Evolutionary conservation across 2,329 filamentous ascomycete genomes (phyloP).

Genomic region (Cladophialophora psammophila): DNA sequence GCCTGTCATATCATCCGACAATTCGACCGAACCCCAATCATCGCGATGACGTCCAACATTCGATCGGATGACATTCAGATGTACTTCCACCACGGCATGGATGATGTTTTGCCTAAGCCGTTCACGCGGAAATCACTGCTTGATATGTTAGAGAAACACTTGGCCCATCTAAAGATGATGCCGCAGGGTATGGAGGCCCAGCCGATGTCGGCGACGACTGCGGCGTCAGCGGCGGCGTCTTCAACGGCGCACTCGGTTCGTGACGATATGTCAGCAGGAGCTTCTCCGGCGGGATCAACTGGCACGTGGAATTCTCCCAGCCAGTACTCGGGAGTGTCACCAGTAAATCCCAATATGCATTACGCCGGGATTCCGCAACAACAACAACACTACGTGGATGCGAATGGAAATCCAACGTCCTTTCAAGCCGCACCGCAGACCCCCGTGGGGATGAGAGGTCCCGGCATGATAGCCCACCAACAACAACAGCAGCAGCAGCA

Average conservation of each 20-base stretch:
- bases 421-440: conserved; percentile 32
- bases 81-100: conserved; percentile 98
- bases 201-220: conserved; percentile 40
- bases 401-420: conserved; percentile 28
- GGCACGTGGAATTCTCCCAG: conserved; percentile 71
- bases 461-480: conserved; percentile 24
- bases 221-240: conserved; percentile 58
- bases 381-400: conserved; percentile 33
- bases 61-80: conserved; percentile 94
- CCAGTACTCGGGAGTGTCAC: conserved; percentile 64
- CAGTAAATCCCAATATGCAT: conserved; percentile 57
- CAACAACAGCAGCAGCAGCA: background rate
- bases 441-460: conserved; percentile 30
- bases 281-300: conserved; percentile 65
- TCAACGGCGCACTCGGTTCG: conserved; percentile 65
- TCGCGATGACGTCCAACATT: conserved; percentile 99
- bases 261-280: conserved; percentile 68
- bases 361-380: conserved; percentile 29
- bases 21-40: conserved; percentile 82
- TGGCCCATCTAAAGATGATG: conserved; percentile 80
- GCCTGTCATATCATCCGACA: conserved; percentile 93
- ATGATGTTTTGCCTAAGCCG: conserved; percentile 94
- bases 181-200: conserved; percentile 63
- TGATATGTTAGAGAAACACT: conserved; percentile 85
- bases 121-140: conserved; percentile 90